Conservation (phyloP, 179 eudicot species). For the Beta corolliflora region DNA sequence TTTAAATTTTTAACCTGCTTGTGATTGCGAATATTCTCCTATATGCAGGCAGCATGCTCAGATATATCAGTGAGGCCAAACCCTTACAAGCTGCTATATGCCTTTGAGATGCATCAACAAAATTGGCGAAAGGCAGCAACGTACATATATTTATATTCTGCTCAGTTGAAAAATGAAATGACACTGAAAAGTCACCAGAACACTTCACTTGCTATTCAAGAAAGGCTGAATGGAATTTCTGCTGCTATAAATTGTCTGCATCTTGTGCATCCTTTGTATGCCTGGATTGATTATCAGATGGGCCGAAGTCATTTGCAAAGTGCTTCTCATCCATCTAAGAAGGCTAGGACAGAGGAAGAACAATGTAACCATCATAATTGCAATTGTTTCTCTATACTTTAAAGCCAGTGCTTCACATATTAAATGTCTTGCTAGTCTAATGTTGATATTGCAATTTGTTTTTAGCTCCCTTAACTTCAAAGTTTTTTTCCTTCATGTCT, state of each 20-base stretch:
- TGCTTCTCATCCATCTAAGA: slow-evolving; percentile 70
- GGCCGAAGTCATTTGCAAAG: slow-evolving; percentile 46
- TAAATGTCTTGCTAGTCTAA: background rate
- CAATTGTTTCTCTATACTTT: background rate
- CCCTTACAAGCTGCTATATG: slow-evolving; percentile 81
- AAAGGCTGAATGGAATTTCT: slow-evolving; percentile 87
- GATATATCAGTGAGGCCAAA: slow-evolving; percentile 74
- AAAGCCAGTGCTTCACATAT: background rate
- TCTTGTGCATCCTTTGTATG: slow-evolving; percentile 87
- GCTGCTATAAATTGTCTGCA: slow-evolving; percentile 93
- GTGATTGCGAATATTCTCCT: slow-evolving; percentile 4
- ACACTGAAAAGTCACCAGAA: slow-evolving; percentile 50
- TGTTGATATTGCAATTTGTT: background rate
- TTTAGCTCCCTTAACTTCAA: background rate
- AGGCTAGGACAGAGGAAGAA: slow-evolving; percentile 59
- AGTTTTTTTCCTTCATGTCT: too few species aligned
- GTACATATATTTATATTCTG: slow-evolving; percentile 75
- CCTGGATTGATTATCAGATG: slow-evolving; percentile 75
- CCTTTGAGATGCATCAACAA: slow-evolving; percentile 93
- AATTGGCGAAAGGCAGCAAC: slow-evolving; percentile 96
- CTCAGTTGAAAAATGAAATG: slow-evolving; percentile 59
- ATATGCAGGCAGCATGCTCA: slow-evolving; percentile 79
- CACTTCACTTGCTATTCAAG: slow-evolving; percentile 69
- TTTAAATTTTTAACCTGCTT: background rate
- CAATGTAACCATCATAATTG: slow-evolving; percentile 60